Base-by-base conservation (phyloP, 2,329 filamentous ascomycete genomes). In the Phyllosticta paracitricarpa region DNA sequence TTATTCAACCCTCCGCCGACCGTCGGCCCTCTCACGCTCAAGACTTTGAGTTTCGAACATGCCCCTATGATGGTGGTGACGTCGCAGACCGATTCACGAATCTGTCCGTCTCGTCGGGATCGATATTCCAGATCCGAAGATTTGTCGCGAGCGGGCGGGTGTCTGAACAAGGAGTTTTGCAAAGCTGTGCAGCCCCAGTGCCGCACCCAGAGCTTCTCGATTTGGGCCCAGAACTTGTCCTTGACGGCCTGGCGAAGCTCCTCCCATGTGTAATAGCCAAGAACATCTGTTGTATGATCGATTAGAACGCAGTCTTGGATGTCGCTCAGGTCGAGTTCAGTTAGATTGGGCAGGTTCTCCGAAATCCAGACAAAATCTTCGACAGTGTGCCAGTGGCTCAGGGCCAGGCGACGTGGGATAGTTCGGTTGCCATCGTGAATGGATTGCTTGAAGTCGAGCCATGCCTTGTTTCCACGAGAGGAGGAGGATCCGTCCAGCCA, bases 281-380 rank as follows among this genome's bases (percentile, higher is more conserved):
- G n/a, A 19, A 4, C 48, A 2, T 19, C 17, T 14, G 40, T 48
- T 17, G 14, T 48, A 2, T 71, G 70, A 1, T 70, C 72, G 69
- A 69, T 73, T 10, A 72, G 68, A 62, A 75, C 71, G 63, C 19
- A 17, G 19, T 75, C 72, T 59, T 72, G 74, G 61, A 74, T 70
- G 40, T 71, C 67, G 2, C 70, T 69, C 14, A 75, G 63, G 61
- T 75, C 72, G 10, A 75, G 66, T 53, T 66, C 66, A 0, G 62
- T 67, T 12, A 75, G 65, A 2, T 65, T 65, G 2, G 72, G 72
- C n/a, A 75, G 66, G 54, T 71, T 72, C n/a, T 67, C 63, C n/a
- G 72, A 64, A 55, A 74, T 69, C 72, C 72, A 74, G 53, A 66
- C 59, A 57, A 74, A 73, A 63, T 75, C 72, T 40, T 66, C 69